phyloP scores from a whole-genome alignment of 2,329 filamentous ascomycete genomes.

The Monosporascus sp. region DNA sequence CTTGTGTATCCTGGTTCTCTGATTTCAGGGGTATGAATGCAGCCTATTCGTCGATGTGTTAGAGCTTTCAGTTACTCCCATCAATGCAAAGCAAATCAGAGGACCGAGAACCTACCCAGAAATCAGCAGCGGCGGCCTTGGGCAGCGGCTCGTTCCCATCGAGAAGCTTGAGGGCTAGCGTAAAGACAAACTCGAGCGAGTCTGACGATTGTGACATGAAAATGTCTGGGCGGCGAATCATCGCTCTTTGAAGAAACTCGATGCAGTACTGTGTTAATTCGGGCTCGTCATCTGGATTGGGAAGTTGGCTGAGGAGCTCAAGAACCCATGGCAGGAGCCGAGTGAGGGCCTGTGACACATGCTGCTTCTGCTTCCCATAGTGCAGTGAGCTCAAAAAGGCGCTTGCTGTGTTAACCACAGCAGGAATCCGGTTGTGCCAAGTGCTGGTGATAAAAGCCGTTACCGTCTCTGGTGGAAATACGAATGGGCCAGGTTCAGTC shows the following conservation, averaged over 20 bases:
- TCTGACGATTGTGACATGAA: constrained; percentile 56
- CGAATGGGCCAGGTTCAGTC: constrained; percentile 68
- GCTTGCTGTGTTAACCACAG: constrained; percentile 66
- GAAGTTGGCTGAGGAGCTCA: constrained; percentile 56
- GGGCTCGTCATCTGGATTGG: constrained; percentile 59
- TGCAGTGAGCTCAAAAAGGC: constrained; percentile 61
- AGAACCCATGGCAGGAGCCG: constrained; percentile 58
- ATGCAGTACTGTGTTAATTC: constrained; percentile 71
- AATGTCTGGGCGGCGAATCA: constrained; percentile 56
- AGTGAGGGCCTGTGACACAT: constrained; percentile 44
- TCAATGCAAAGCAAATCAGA: background rate
- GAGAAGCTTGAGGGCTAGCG: constrained; percentile 67
- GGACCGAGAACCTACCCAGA: constrained; percentile 56
- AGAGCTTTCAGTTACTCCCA: constrained; percentile 1
- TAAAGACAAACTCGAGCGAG: constrained; percentile 61
- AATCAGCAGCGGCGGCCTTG: constrained; percentile 67
- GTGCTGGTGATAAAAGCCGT: constrained; percentile 59
- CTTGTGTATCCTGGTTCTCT: constrained; percentile 36
- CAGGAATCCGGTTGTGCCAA: constrained; percentile 60
- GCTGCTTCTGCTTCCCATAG: constrained; percentile 34
- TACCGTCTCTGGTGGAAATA: constrained; percentile 63
- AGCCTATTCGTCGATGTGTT: constrained; percentile 32
- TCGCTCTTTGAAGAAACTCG: constrained; percentile 62
- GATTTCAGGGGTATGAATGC: constrained; percentile 47
- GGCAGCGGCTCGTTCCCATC: constrained; percentile 69